Conservation (phyloP, 2,329 filamentous ascomycete genomes). For the Byssothecium circinans region DNA sequence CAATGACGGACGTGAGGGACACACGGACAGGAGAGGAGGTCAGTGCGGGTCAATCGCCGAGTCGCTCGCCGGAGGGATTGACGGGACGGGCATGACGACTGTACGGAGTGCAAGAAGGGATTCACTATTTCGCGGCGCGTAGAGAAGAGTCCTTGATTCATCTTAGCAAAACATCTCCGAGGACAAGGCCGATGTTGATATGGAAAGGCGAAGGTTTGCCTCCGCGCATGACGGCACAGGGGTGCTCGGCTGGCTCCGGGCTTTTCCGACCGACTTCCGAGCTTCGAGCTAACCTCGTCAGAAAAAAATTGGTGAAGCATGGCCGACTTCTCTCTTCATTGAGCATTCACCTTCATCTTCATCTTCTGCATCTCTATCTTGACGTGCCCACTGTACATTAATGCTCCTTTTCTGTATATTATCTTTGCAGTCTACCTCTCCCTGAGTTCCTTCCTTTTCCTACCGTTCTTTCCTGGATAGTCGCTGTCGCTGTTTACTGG, state of each 20-base stretch:
- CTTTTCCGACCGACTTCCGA: constrained; percentile 1
- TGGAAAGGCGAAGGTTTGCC: too few species aligned
- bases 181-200: too few species aligned
- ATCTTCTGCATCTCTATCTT: constrained; percentile 1
- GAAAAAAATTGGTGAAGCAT: constrained; percentile 1
- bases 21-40: not conserved
- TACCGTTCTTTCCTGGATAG: constrained; percentile 22
- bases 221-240: not conserved
- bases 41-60: not conserved
- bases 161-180: too few species aligned
- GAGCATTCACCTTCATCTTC: not conserved
- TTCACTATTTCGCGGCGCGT: too few species aligned
- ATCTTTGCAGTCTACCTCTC: constrained; percentile 15
- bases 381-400: constrained; percentile 35
- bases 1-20: constrained; percentile 1
- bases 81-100: too few species aligned
- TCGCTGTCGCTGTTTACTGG: constrained; percentile 10
- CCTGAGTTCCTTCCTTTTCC: constrained; percentile 27
- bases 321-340: not conserved
- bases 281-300: not conserved
- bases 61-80: not conserved
- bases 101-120: too few species aligned
- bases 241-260: not conserved
- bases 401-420: constrained; percentile 37
- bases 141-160: too few species aligned